Evolutionary conservation across 805 yeast species (phyloP), one percentile per base, ranked within the genome.

Genomic region (Phaffomyces antillensis): DNA sequence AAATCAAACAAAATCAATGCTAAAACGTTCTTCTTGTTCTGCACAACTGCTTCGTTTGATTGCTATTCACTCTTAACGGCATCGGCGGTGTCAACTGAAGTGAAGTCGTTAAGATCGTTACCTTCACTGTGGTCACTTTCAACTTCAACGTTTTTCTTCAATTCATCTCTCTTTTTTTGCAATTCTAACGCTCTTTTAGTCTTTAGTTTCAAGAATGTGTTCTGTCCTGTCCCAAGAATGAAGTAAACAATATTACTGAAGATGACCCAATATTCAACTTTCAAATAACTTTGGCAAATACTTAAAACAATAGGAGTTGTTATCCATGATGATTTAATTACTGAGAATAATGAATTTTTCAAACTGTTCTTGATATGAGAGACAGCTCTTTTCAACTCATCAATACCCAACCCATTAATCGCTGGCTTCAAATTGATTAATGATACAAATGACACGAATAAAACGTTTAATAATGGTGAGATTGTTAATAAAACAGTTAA

Each of bases 181-280:
- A 54, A 44, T 20, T 52, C 54, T 8, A 47, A 30, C 4, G 44
- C 43, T 45, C 56, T 48, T 45, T 59, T 64, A 40, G 56, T 50
- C 37, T 55, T 60, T 49, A 62, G 45, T 60, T 79, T 79, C 50
- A 81, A 64, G 57, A 70, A 65, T 6, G 78, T 72, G 55, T 81
- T 81, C 52, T 81, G 83, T 44, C 71, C 69, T 2, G 86, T 81
- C 1, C 85, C 85, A 45, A 81, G 62, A 6, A 80, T 56, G 51
- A 80, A 80, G 54, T 73, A 79, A 20, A 80, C 75, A 30, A 76
- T 50, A 51, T 73, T 75, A 63, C 79, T 79, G 57, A 79, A 81
- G 3, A 77, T 77, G 11, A 77, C 80, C 88, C 88, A 81, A 28
- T 73, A 63, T 53, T 79, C 77, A 2, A 82, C 81, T 9, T 70